Conservation (phyloP, 2,329 filamentous ascomycete genomes). For the Zymoseptoria pseudotritici region DNA sequence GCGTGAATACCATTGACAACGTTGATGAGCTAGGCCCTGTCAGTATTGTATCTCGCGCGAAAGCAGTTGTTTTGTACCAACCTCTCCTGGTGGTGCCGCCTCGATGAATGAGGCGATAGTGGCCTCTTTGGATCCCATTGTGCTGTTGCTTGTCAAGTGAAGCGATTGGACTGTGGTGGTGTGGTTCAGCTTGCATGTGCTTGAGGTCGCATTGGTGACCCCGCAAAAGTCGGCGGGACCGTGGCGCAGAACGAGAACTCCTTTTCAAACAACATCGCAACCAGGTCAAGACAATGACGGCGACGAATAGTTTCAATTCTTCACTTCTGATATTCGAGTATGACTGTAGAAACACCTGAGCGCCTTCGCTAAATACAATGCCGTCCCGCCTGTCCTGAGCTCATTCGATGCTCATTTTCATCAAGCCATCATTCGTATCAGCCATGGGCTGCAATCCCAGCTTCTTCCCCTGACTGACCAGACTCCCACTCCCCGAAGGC, state of each 20-base stretch:
- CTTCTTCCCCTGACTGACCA: conserved; percentile 40
- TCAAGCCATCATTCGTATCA: conserved; percentile 88
- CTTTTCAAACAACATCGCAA: neutral
- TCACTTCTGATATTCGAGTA: neutral
- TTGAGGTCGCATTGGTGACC: neutral
- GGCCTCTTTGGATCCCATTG: conserved; percentile 27
- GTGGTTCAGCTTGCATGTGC: neutral
- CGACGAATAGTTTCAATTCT: neutral
- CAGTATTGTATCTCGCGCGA: conserved; percentile 7
- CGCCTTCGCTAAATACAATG: conserved; percentile 10
- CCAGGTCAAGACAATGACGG: neutral
- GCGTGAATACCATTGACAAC: conserved; percentile 69
- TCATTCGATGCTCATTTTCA: conserved; percentile 95
- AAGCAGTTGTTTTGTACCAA: conserved; percentile 39
- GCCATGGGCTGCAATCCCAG: conserved; percentile 88
- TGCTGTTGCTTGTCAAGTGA: neutral
- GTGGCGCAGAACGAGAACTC: neutral
- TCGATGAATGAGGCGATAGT: conserved; percentile 72
- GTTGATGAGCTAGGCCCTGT: conserved; percentile 62
- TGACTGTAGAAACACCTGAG: neutral
- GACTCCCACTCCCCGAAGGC: conserved; percentile 4
- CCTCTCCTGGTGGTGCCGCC: conserved; percentile 93
- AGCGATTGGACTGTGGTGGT: neutral
- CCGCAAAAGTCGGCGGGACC: neutral
- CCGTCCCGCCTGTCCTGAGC: neutral